Evolutionary conservation across 2,329 filamentous ascomycete species (phyloP), one percentile per base, ranked within the genome.

Genomic region (Ceratocystis diversiconidia): DNA sequence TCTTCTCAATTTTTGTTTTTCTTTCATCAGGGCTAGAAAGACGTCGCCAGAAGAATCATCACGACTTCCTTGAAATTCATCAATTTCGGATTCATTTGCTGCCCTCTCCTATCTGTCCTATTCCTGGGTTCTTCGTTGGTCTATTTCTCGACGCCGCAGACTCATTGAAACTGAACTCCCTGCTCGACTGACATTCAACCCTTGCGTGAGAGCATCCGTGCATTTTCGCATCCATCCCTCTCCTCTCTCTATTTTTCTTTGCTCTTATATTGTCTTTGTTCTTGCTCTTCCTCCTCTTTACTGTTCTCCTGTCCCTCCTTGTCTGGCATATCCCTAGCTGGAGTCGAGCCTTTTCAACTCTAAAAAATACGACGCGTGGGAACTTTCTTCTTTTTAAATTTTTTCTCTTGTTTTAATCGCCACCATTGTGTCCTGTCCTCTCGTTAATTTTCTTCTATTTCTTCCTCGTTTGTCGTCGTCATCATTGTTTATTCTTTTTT

Each of bases 191-290:
- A 46, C 22, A 30, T 62, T 30, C 60, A 59, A 65, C 62, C 66
- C 66, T 67, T 61, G 66, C 60, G 63, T 52, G 25, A 57, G 36
- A 65, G 66, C 63, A 67, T 67, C 66, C 66, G 66, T 65, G 66
- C 63, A 52, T 65, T 62, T 50, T 48, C 63, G 41, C 57, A 57
- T 61, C 64, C 19, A n/a, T 63, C 48, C 52, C 19, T 63, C 55
- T 63, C 55, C 28, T 28, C 28, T 63, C 30, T 62, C 17, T 65
- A 36, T 61, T 43, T 32, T 46, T 10, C 48, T 62, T 57, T 62
- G 36, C 36, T 41, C 63, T 64, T 64, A 52, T 30, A n/a, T 30
- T 63, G 43, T 52, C 46, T 65, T 63, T 63, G 43, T 65, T 68
- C 61, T 62, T 52, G 48, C 22, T 63, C 25, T 57, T 30, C 55